Base-by-base conservation (phyloP, 2,329 filamentous ascomycete genomes). In the Trichoderma sp. region DNA sequence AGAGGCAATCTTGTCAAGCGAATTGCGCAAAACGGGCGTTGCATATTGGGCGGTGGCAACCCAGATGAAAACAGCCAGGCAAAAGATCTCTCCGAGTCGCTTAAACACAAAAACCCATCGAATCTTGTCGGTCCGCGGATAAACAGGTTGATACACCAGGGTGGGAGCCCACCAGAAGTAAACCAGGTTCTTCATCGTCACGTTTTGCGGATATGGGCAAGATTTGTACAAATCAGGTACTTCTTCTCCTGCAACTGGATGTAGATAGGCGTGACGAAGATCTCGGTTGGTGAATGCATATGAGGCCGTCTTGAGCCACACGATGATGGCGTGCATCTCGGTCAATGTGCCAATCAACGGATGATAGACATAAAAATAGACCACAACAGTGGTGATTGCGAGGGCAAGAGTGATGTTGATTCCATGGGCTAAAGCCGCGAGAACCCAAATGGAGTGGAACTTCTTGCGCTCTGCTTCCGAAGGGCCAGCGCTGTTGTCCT, bases 121-220 rank as follows among this genome's bases (percentile, higher is more conserved):
- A 76, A 98, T 93, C 71, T 87, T 88, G 9, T 89, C 85, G 6
- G 93, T 94, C 57, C 95, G 92, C 23, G 96, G 96, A 80, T 99
- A 99, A 15, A 96, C 94, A 1, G 96, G 96, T 83, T 99, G 96
- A 80, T 99, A 99, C 58, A 98, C 92, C 67, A 99, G 87, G 0
- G 96, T 99, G 0, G 96, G 96, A 0, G 95, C 96, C 91, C 95
- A 95, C 95, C 96, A 98, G 81, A 99, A 99, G 83, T 98, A 99
- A 71, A 89, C 89, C 30, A 99, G 85, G 79, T 98, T 99, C 65
- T 86, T 83, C 75, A 98, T 87, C 3, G 94, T 97, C 81, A 99
- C 93, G 81, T 98, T 99, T 62, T 88, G 83, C 0, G 96, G 96
- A 79, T 99, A 99, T 0, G 95, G 93, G 77, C 94, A 97, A 68